Evolutionary conservation across 345 rosid genomes (phyloP), one percentile per base, ranked within the genome.

Genomic region (Citrus hindsii): DNA sequence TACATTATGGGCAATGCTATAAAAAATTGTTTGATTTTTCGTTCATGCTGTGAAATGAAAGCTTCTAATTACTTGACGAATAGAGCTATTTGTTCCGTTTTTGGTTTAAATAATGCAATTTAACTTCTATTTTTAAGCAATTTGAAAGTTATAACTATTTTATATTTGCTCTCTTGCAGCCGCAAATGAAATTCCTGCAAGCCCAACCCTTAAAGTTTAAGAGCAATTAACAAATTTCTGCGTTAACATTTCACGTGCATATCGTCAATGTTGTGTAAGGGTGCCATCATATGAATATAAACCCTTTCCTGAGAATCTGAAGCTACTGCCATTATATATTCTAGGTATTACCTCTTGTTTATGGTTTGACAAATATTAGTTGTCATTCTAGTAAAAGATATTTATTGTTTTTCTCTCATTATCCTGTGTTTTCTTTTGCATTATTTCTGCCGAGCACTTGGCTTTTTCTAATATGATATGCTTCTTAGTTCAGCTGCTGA

Each of bases 191-290:
- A 12, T 46, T 46, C 5, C 51, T 46, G 51, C 51, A 1, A 3
- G 51, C 18, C 18, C 18, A 12, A 3, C 1, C 51, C 4, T 12
- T 13, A 46, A 46, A 46, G 51, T 12, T 46, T 13, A 12, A 46
- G 51, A 46, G 51, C 51, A 46, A 46, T 46, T 46, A 13, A 13
- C 18, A 46, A 46, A 12, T 46, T 12, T 46, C 16, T 46, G 51
- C 77, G 77, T 89, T 86, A 94, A 84, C 82, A 83, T 88, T 83
- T 85, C 94, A 80, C 88, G 79, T 76, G 80, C 99, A 18, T 96
- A 96, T 72, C 94, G 93, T 71, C 90, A 92, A 83, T 96, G 91
- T 77, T 96, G 99, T 82, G 98, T 97, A n/a, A 91, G 97, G 38
- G 98, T 91, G 68, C 88, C 97, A 72, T 91, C 97, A 69, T 78